These are phyloP conservation scores for Trebouxia sp. DNA, from an alignment of 139 green algal species.

Conservation along the genomic window DNA sequence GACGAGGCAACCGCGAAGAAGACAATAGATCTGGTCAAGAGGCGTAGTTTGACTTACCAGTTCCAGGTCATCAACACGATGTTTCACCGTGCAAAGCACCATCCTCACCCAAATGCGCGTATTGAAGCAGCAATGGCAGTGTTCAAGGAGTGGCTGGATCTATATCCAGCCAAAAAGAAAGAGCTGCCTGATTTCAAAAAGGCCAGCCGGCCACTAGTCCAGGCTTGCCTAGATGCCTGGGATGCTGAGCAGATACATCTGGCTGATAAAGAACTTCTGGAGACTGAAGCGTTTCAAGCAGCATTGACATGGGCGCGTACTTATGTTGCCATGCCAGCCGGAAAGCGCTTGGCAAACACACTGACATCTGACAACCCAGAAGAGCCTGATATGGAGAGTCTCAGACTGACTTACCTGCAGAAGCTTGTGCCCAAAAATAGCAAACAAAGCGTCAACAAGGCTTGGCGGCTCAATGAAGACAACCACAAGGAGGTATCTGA, in stretches of 20 bases:
- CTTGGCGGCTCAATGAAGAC: neutral
- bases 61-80: conserved; percentile 14
- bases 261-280: neutral
- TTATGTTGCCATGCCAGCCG: neutral
- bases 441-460: neutral
- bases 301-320: neutral
- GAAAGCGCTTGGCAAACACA: neutral
- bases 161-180: neutral
- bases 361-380: neutral
- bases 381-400: conserved; percentile 12
- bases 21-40: conserved; percentile 3
- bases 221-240: neutral
- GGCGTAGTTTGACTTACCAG: conserved; percentile 8
- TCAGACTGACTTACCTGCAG: neutral
- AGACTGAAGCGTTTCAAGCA: neutral
- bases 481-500: neutral
- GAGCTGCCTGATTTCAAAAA: neutral
- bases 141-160: neutral
- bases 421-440: neutral
- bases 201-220: neutral
- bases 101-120: conserved; percentile 10
- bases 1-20: neutral
- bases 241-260: neutral
- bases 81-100: conserved; percentile 7
- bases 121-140: neutral